Conservation (phyloP, 176 grass and related monocot species). For the Chloris gayana region DNA sequence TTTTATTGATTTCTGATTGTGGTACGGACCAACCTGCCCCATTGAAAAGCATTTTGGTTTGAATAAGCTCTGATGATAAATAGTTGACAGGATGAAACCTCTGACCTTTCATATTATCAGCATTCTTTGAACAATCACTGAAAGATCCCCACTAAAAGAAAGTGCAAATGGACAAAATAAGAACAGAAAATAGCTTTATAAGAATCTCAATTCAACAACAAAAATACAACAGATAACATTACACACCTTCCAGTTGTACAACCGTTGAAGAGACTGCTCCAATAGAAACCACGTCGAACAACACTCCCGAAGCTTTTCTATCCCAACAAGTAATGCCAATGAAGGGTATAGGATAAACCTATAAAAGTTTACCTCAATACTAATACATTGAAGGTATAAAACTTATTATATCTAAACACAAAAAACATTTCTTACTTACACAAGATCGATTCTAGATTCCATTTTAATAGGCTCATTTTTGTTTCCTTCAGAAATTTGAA, state of each 20-base stretch:
- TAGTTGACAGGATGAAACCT: slow-evolving; percentile 49
- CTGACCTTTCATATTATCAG: slow-evolving; percentile 55
- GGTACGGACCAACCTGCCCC: slow-evolving; percentile 68
- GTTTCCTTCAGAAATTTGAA: slow-evolving; percentile 54
- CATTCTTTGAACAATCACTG: slow-evolving; percentile 56
- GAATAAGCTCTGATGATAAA: slow-evolving; percentile 50
- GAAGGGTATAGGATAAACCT: slow-evolving; percentile 88
- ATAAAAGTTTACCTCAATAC: slow-evolving; percentile 33
- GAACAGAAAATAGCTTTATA: background rate
- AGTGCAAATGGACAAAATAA: slow-evolving; percentile 22
- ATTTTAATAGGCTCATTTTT: slow-evolving; percentile 49
- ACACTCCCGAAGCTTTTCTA: slow-evolving; percentile 79
- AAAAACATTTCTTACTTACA: slow-evolving; percentile 60
- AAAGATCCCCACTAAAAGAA: slow-evolving; percentile 68
- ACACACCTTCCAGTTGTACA: slow-evolving; percentile 88
- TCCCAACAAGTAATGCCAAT: slow-evolving; percentile 81
- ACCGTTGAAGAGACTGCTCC: slow-evolving; percentile 82
- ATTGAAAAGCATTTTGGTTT: slow-evolving; percentile 67
- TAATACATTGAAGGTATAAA: slow-evolving; percentile 23
- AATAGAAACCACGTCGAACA: slow-evolving; percentile 95
- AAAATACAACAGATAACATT: slow-evolving; percentile 8
- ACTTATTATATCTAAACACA: slow-evolving; percentile 3
- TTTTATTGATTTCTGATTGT: slow-evolving; percentile 71
- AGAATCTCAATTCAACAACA: slow-evolving; percentile 5
- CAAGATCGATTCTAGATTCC: slow-evolving; percentile 76